Conservation (phyloP, 306 rosid genomes). For the Clitoria ternatea region DNA sequence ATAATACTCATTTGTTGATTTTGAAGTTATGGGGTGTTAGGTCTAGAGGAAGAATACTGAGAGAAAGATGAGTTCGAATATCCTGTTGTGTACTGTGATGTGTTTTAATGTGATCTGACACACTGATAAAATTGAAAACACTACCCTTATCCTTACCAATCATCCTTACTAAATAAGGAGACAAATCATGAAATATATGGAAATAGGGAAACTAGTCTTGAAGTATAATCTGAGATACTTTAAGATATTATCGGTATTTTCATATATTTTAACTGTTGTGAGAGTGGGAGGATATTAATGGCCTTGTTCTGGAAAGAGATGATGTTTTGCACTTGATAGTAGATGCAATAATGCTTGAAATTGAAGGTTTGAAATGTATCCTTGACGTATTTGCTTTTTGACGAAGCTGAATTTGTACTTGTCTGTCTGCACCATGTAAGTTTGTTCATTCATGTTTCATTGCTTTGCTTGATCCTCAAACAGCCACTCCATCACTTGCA, state of each 20-base stretch:
- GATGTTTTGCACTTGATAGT: constrained; percentile 1
- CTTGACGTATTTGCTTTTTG: not conserved
- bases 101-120: not conserved
- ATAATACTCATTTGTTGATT: not conserved
- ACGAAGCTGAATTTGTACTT: not conserved
- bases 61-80: not conserved
- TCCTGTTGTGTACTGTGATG: not conserved
- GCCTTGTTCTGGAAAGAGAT: not conserved
- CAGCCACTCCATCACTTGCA: not conserved
- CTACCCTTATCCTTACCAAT: not conserved
- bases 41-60: not conserved
- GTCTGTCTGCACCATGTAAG: not conserved
- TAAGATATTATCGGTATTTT: not conserved
- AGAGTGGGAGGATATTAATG: constrained; percentile 15
- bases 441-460: not conserved
- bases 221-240: not conserved
- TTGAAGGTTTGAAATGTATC: constrained; percentile 4
- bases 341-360: not conserved
- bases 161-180: not conserved
- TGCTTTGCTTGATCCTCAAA: not conserved
- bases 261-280: not conserved
- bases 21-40: not conserved
- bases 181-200: not conserved
- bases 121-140: not conserved
- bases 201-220: not conserved